These are phyloP conservation scores for Blepharisma stoltei DNA, from an alignment of 73 alveolate genomes.

Conservation along the genomic window DNA sequence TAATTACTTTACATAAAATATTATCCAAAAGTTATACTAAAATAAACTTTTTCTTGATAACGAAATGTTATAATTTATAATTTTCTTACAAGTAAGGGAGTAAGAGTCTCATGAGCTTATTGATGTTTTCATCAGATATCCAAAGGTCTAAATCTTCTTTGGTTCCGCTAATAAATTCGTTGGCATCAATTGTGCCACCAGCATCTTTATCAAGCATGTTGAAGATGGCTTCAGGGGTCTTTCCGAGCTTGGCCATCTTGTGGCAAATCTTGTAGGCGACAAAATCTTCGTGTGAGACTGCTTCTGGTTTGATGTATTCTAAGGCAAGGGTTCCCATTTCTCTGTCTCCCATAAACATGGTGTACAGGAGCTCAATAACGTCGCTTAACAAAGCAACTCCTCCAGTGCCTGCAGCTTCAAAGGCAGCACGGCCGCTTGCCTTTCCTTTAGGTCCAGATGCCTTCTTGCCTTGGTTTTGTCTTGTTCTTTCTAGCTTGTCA, in stretches of 20 bases:
- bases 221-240: conserved; percentile 28
- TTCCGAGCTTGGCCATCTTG: conserved; percentile 35
- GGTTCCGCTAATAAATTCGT: conserved; percentile 19
- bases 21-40: too few species aligned
- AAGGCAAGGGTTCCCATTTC: background rate
- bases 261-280: conserved; percentile 23
- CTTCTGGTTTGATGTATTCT: conserved; percentile 12
- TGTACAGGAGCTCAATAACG: background rate
- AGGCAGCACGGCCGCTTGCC: background rate
- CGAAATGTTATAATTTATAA: too few species aligned
- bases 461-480: background rate
- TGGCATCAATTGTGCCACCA: conserved; percentile 7
- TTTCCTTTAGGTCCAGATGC: background rate
- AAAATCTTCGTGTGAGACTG: conserved; percentile 20
- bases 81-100: too few species aligned
- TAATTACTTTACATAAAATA: too few species aligned
- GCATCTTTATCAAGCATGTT: conserved; percentile 24
- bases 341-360: background rate
- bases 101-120: background rate
- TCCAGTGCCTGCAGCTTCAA: conserved; percentile 22
- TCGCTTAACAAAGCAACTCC: conserved; percentile 16
- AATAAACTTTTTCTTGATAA: too few species aligned
- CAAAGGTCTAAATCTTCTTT: conserved; percentile 15
- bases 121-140: conserved; percentile 19
- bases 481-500: conserved; percentile 9